These are phyloP conservation scores for Lizonia empirigonia DNA, from an alignment of 2,329 filamentous ascomycete genomes.

Conservation along the genomic window DNA sequence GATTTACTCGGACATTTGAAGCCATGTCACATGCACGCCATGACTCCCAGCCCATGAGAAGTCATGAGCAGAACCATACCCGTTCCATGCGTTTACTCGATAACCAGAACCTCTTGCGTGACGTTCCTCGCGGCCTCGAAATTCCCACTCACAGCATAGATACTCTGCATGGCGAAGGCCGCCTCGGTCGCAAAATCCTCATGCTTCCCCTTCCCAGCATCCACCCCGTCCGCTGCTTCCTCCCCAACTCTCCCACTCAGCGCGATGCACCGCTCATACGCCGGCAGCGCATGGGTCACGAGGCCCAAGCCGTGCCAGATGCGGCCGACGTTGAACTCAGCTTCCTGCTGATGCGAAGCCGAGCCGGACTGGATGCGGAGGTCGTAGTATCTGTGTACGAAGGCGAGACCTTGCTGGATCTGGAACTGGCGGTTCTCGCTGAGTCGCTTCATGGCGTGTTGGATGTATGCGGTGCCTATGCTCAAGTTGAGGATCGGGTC, in stretches of 20 bases:
- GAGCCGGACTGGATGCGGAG: conserved; percentile 55
- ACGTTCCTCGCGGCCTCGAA: conserved; percentile 63
- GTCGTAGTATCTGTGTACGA: conserved; percentile 76
- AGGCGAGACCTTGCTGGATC: conserved; percentile 82
- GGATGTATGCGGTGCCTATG: conserved; percentile 77
- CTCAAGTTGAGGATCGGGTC: conserved; percentile 82
- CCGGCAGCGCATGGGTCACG: conserved; percentile 71
- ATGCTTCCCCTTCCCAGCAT: conserved; percentile 44
- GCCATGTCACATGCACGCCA: too few species aligned
- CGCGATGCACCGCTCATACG: conserved; percentile 67
- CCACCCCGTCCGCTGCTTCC: conserved; percentile 24
- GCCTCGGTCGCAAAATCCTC: conserved; percentile 72
- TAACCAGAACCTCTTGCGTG: conserved; percentile 62
- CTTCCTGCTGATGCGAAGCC: conserved; percentile 68
- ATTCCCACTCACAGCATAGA: conserved; percentile 70
- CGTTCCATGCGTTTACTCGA: too few species aligned
- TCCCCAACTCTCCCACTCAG: conserved; percentile 53
- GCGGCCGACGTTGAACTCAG: conserved; percentile 79
- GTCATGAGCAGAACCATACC: too few species aligned
- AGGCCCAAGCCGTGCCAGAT: conserved; percentile 78
- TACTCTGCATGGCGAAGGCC: conserved; percentile 73
- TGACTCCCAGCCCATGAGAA: too few species aligned
- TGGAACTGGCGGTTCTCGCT: conserved; percentile 88
- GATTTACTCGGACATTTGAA: too few species aligned
- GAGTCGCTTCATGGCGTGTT: conserved; percentile 87